These are phyloP conservation scores for Ormosia semicastrata DNA, from an alignment of 306 rosid species.

Conservation along the genomic window DNA sequence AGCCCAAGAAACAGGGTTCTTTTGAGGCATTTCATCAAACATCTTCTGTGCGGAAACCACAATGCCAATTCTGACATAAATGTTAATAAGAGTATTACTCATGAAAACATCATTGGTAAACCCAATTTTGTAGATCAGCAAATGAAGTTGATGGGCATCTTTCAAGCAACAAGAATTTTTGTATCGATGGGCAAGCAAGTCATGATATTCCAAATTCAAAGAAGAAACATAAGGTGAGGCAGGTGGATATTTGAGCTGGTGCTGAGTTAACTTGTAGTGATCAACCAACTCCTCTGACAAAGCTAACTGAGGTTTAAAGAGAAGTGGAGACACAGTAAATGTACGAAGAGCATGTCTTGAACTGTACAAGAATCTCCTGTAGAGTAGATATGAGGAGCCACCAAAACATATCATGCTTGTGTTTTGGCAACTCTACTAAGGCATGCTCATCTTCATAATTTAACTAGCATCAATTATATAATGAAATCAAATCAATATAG, in stretches of 20 bases:
- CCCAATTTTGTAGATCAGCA: constrained; percentile 62
- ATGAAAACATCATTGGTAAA: constrained; percentile 57
- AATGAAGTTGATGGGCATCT: constrained; percentile 69
- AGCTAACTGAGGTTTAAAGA: constrained; percentile 18
- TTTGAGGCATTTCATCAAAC: constrained; percentile 75
- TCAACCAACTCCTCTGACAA: constrained; percentile 29
- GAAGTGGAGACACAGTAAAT: constrained; percentile 10
- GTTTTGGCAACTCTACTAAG: neutral
- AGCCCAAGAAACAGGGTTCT: constrained; percentile 79
- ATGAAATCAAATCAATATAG: too few relatives aligned
- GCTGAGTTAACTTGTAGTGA: constrained; percentile 34
- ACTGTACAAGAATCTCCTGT: constrained; percentile 26
- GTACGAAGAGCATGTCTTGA: constrained; percentile 31
- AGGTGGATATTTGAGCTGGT: neutral
- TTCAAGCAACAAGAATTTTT: constrained; percentile 39
- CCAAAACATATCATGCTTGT: constrained; percentile 31
- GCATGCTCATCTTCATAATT: neutral
- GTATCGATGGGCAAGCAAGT: constrained; percentile 35
- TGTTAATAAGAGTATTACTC: constrained; percentile 69
- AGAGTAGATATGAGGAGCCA: neutral
- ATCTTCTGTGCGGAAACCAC: constrained; percentile 52
- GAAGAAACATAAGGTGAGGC: neutral
- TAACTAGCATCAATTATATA: too few relatives aligned
- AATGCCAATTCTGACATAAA: constrained; percentile 48
- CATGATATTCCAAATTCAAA: constrained; percentile 34